Conservation (phyloP, 495 filamentous ascomycete species). For the Chaetomium fimeti region DNA sequence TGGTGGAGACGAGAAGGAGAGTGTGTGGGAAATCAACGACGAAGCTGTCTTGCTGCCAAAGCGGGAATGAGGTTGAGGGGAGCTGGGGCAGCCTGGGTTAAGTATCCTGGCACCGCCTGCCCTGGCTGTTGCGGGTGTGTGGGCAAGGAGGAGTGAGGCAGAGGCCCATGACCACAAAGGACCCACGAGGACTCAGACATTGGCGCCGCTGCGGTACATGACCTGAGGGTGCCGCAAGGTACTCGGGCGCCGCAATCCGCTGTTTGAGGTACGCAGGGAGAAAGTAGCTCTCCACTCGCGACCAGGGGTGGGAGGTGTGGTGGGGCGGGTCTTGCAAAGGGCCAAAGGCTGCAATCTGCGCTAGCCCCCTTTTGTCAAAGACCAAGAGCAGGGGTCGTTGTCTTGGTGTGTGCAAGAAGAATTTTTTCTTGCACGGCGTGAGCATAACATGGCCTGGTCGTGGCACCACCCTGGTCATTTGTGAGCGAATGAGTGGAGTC, state of each 20-base stretch:
- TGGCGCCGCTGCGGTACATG: conserved; percentile 30
- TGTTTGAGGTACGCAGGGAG: conserved; percentile 19
- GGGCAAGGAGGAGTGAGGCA: conserved; percentile 28
- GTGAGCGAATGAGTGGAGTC: conserved; percentile 31
- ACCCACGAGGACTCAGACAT: conserved; percentile 37
- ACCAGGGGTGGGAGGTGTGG: conserved; percentile 24
- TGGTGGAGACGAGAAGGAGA: conserved; percentile 31
- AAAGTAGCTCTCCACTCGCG: conserved; percentile 23
- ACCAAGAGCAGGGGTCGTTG: conserved; percentile 27
- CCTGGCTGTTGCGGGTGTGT: conserved; percentile 31
- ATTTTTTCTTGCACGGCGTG: conserved; percentile 30
- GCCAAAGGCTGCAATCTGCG: conserved; percentile 34
- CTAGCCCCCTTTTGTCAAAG: conserved; percentile 35
- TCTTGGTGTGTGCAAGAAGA: conserved; percentile 30
- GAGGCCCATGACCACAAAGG: conserved; percentile 42
- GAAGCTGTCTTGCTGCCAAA: conserved; percentile 30
- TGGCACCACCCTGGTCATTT: conserved; percentile 40
- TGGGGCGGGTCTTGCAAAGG: conserved; percentile 30
- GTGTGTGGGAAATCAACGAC: conserved; percentile 25
- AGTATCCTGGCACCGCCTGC: conserved; percentile 33
- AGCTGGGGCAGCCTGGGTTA: conserved; percentile 37
- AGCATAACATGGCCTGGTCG: conserved; percentile 34
- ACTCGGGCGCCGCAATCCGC: conserved; percentile 22
- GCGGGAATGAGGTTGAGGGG: conserved; percentile 28
- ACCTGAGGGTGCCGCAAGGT: conserved; percentile 20